Percentiles rank a stretch among this genome's conserved stretches.
These are phyloP conservation scores for Viola pubescens DNA, from an alignment of 441 rosid genomes.

Conservation along the genomic window DNA sequence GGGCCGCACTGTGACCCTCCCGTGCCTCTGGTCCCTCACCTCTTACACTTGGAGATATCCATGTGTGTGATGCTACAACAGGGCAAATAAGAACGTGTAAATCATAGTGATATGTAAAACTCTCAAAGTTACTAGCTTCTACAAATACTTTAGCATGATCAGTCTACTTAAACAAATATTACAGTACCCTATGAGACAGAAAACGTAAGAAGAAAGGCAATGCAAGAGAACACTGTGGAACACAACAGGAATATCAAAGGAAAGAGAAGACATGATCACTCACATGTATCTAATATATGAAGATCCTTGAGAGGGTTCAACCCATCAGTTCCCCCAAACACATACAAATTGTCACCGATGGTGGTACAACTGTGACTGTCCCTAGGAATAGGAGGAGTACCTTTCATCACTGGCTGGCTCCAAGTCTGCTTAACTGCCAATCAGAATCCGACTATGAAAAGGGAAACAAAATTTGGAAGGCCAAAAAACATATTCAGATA, in stretches of 20 bases:
- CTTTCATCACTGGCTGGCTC: constrained; percentile 71
- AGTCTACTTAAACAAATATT: neutral
- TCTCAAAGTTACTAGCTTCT: neutral
- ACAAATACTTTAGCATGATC: constrained; percentile 1
- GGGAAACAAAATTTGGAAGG: constrained; percentile 4
- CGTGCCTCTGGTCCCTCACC: constrained; percentile 92
- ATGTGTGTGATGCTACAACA: constrained; percentile 68
- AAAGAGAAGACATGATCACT: constrained; percentile 21
- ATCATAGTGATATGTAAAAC: neutral
- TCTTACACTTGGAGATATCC: constrained; percentile 77
- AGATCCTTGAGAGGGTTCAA: constrained; percentile 69
- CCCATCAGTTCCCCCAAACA: constrained; percentile 97
- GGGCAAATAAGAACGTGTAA: neutral
- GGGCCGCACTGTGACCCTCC: constrained; percentile 90
- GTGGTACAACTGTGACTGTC: constrained; percentile 87
- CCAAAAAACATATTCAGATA: constrained; percentile 5
- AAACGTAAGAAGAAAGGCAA: neutral
- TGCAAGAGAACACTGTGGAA: neutral
- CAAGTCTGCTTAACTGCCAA: constrained; percentile 67
- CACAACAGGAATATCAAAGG: constrained; percentile 1
- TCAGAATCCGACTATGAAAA: constrained; percentile 17
- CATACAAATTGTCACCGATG: constrained; percentile 62
- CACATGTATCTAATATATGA: constrained; percentile 75
- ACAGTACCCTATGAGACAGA: neutral
- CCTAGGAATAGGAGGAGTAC: constrained; percentile 73